Evolutionary conservation across 345 rosid genomes (phyloP).

Genomic region (Populus ilicifolia): DNA sequence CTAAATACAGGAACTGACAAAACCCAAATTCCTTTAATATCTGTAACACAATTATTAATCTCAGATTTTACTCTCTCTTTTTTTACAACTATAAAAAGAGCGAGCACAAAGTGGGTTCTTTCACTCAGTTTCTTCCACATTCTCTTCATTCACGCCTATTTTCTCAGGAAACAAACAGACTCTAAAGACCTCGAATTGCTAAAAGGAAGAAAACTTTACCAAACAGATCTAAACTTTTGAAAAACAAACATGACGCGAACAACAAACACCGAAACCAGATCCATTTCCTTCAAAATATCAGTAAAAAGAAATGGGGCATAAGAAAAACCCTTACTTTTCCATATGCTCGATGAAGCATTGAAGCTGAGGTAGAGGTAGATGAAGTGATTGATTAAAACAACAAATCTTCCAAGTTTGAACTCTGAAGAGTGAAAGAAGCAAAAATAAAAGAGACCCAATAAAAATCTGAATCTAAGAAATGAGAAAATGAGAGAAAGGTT

Average conservation of each 20-base stretch:
- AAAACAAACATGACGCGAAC: neutral
- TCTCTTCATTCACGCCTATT: constrained; percentile 5
- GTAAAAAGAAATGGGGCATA: neutral
- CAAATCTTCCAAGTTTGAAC: neutral
- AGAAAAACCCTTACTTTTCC: constrained; percentile 16
- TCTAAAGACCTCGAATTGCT: constrained; percentile 18
- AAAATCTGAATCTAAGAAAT: constrained; percentile 2
- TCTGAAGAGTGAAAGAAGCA: neutral
- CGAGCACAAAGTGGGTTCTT: neutral
- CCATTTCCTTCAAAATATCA: neutral
- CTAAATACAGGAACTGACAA: neutral
- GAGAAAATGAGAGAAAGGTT: neutral
- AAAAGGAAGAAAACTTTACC: constrained; percentile 4
- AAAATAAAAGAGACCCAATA: constrained; percentile 18
- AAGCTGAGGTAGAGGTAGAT: constrained; percentile 15
- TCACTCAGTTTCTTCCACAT: neutral
- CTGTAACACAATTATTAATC: neutral
- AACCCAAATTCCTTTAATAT: neutral
- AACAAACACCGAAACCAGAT: neutral
- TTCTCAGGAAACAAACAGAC: constrained; percentile 20
- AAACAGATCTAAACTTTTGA: constrained; percentile 34
- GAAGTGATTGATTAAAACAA: neutral
- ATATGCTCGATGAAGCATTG: constrained; percentile 15
- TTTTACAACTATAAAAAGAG: neutral
- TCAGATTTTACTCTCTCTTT: neutral